phyloP scores from a whole-genome alignment of 75 land plant species.

The Ceratopteris richardii region DNA sequence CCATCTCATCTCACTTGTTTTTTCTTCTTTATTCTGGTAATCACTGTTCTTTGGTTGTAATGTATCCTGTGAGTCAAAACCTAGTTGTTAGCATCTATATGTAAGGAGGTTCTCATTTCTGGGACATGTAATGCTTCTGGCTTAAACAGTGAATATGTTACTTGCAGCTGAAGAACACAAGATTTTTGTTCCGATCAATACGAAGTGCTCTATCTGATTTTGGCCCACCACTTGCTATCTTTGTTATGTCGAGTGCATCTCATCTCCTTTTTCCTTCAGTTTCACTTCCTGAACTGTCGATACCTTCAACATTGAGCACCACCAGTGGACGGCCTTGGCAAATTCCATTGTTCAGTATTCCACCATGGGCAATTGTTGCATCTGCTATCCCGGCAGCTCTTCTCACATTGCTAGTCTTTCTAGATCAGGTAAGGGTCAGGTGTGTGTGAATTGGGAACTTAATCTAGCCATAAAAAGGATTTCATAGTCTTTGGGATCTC shows the following conservation, averaged over 20 bases:
- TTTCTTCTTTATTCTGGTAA: too few relatives aligned
- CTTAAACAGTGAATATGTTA: too few relatives aligned
- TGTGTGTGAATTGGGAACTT: too few relatives aligned
- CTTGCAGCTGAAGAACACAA: conserved; percentile 13
- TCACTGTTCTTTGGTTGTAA: too few relatives aligned
- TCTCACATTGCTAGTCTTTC: conserved; percentile 20
- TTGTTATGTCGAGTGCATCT: conserved; percentile 16
- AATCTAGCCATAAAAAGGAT: too few relatives aligned
- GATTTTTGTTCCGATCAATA: conserved; percentile 12
- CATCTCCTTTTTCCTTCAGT: conserved; percentile 14
- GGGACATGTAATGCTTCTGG: too few relatives aligned
- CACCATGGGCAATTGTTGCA: conserved; percentile 16
- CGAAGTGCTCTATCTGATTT: conserved; percentile 17
- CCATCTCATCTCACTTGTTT: too few relatives aligned
- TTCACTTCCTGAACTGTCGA: conserved; percentile 13
- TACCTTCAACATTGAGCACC: conserved; percentile 8
- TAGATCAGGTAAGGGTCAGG: conserved; percentile 23
- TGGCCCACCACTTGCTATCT: conserved; percentile 22
- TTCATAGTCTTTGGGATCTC: too few relatives aligned
- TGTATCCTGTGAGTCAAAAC: too few relatives aligned
- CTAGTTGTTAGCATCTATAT: too few relatives aligned
- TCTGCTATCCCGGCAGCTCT: conserved; percentile 24
- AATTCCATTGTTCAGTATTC: conserved; percentile 23
- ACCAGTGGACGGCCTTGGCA: conserved; percentile 19
- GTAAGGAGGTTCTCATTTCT: too few relatives aligned